A percentile compares a stretch with the other conserved stretches of the same genome.
Conservation (phyloP, 371 early-diverging fungal species). For the Mucor racemosus region DNA sequence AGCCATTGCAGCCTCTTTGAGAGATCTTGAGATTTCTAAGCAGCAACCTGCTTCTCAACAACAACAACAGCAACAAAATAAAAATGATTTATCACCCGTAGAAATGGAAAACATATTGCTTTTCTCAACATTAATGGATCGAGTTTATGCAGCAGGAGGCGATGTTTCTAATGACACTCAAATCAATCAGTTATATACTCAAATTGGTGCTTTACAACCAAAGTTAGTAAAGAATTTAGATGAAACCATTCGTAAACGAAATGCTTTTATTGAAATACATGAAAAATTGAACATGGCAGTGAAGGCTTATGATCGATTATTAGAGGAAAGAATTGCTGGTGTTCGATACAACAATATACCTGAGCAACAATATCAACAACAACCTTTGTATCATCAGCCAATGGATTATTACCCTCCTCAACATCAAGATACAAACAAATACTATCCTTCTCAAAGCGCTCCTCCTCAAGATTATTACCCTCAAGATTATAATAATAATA, state of each 20-base stretch:
- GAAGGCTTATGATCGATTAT: constrained; percentile 80
- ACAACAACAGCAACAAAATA: constrained; percentile 8
- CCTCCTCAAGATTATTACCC: constrained; percentile 13
- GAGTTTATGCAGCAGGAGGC: constrained; percentile 58
- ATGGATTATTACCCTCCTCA: constrained; percentile 10
- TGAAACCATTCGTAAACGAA: constrained; percentile 66
- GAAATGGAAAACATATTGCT: constrained; percentile 80
- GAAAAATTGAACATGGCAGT: constrained; percentile 83
- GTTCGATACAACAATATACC: constrained; percentile 16
- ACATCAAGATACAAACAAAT: constrained; percentile 12
- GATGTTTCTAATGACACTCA: constrained; percentile 70
- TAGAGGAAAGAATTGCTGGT: constrained; percentile 69
- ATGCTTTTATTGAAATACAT: constrained; percentile 67
- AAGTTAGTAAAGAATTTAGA: constrained; percentile 72
- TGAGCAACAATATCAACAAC: constrained; percentile 22
- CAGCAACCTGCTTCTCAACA: constrained; percentile 16
- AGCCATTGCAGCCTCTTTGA: constrained; percentile 93
- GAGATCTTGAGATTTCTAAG: constrained; percentile 54
- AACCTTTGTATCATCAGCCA: constrained; percentile 17
- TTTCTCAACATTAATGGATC: constrained; percentile 74
- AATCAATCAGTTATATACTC: constrained; percentile 68
- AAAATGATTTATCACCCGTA: constrained; percentile 56
- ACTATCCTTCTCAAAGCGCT: constrained; percentile 13
- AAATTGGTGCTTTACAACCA: constrained; percentile 74
- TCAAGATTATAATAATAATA: constrained; percentile 1